Percentiles rank a stretch among this genome's conserved stretches.
phyloP scores from a whole-genome alignment of 306 rosid genomes.

The Castanea sativa region DNA sequence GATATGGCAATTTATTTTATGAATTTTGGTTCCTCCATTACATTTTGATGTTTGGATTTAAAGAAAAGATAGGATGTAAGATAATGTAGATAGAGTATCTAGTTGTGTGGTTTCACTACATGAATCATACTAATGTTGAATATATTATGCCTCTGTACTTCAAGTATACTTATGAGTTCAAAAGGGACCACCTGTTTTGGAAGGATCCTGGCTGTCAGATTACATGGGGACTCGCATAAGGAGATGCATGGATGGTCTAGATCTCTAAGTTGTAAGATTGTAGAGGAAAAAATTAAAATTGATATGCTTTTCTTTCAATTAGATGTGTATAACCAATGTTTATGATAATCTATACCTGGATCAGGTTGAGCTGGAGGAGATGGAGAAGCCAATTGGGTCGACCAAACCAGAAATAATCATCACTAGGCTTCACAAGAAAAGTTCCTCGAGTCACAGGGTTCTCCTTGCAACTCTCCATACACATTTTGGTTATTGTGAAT shows the following conservation, averaged over 20 bases:
- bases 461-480: slow-evolving; percentile 47
- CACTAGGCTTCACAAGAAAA: slow-evolving; percentile 48
- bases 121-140: neutral
- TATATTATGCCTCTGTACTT: neutral
- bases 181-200: neutral
- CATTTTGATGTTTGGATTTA: neutral
- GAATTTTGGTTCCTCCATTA: neutral
- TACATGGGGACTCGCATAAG: neutral
- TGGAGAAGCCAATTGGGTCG: slow-evolving; percentile 60
- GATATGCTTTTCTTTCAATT: neutral
- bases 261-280: neutral
- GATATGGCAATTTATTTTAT: neutral
- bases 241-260: neutral
- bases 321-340: neutral
- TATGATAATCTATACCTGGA: slow-evolving; percentile 40
- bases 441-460: slow-evolving; percentile 49
- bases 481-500: slow-evolving; percentile 58
- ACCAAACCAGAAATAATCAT: slow-evolving; percentile 59
- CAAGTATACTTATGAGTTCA: neutral
- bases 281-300: neutral
- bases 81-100: neutral
- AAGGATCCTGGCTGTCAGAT: neutral
- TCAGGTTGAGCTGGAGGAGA: slow-evolving; percentile 51
- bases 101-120: neutral
- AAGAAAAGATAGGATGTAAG: too few relatives aligned